A percentile compares a stretch with the other conserved stretches of the same genome.
Conservation (phyloP, 495 filamentous ascomycete genomes). For the Hypoxylon cercidicola region DNA sequence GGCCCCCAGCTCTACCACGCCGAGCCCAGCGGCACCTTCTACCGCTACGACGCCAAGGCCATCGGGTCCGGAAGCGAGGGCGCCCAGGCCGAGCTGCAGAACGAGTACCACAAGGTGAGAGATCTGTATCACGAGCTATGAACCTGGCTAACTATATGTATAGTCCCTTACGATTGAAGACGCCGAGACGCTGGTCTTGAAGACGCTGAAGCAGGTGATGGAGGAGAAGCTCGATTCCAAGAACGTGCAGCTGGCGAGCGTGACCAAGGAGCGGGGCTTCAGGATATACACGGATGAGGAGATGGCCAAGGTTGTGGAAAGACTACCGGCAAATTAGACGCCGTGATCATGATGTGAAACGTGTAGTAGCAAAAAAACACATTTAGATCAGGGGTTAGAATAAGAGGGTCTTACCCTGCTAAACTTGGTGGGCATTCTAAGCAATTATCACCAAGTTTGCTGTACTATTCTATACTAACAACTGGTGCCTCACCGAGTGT, state of each 20-base stretch:
- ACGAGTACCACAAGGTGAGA: conserved; percentile 90
- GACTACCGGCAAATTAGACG: conserved; percentile 66
- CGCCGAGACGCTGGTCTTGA: conserved; percentile 93
- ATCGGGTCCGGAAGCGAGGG: conserved; percentile 97
- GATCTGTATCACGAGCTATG: background rate
- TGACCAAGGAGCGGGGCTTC: conserved; percentile 97
- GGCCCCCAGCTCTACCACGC: conserved; percentile 98
- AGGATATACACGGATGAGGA: conserved; percentile 97
- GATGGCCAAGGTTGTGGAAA: conserved; percentile 89
- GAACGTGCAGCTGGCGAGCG: conserved; percentile 97
- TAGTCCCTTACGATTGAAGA: conserved; percentile 90
- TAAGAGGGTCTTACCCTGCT: conserved; percentile 6
- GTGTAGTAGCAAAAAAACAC: conserved; percentile 8
- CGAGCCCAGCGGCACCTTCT: conserved; percentile 97
- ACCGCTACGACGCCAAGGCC: conserved; percentile 98
- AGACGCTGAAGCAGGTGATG: conserved; percentile 99
- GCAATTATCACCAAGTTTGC: conserved; percentile 7
- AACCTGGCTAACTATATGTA: background rate
- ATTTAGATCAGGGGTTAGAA: conserved; percentile 28
- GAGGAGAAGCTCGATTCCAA: conserved; percentile 99
- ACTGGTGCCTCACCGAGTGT: background rate
- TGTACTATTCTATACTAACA: conserved; percentile 33
- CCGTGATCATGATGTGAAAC: background rate
- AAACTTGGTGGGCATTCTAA: conserved; percentile 11
- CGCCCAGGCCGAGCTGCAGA: conserved; percentile 96